phyloP scores from a whole-genome alignment of 805 yeast genomes.

The Wickerhamiella dianesei region DNA sequence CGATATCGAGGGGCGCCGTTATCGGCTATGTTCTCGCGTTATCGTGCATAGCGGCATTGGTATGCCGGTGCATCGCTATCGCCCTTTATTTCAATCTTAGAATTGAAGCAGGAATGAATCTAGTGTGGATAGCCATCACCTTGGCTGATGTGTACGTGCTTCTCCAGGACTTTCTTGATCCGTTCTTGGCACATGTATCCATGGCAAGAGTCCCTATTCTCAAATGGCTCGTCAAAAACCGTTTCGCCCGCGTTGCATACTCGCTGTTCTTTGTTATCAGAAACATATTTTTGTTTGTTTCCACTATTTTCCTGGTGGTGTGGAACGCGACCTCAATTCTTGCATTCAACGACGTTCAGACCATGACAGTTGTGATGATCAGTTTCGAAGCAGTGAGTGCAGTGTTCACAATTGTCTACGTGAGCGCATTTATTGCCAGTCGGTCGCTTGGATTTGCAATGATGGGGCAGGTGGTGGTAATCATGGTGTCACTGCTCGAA shows the following conservation, averaged over 20 bases:
- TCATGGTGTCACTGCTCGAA: conserved; percentile 16
- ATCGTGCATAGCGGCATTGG: not conserved
- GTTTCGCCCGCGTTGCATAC: not conserved
- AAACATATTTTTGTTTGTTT: conserved; percentile 1
- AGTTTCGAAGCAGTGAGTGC: conserved; percentile 16
- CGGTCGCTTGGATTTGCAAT: conserved; percentile 15
- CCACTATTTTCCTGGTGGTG: not conserved
- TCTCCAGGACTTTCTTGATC: not conserved
- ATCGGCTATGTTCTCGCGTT: not conserved
- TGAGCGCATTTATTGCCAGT: conserved; percentile 12
- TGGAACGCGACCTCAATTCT: not conserved
- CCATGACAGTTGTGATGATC: not conserved
- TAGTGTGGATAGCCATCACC: not conserved
- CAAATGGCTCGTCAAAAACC: not conserved
- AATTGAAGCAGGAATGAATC: not conserved
- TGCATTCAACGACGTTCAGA: not conserved
- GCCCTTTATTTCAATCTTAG: not conserved
- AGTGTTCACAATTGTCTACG: conserved; percentile 12
- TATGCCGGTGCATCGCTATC: not conserved
- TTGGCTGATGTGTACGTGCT: not conserved
- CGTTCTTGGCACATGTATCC: not conserved
- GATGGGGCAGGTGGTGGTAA: conserved; percentile 18
- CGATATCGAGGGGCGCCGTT: no score
- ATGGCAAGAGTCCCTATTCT: not conserved
- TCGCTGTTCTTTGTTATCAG: not conserved